Evolutionary conservation across 2,329 filamentous ascomycete genomes (phyloP).

Genomic region (Reticulascus tulasneorum): DNA sequence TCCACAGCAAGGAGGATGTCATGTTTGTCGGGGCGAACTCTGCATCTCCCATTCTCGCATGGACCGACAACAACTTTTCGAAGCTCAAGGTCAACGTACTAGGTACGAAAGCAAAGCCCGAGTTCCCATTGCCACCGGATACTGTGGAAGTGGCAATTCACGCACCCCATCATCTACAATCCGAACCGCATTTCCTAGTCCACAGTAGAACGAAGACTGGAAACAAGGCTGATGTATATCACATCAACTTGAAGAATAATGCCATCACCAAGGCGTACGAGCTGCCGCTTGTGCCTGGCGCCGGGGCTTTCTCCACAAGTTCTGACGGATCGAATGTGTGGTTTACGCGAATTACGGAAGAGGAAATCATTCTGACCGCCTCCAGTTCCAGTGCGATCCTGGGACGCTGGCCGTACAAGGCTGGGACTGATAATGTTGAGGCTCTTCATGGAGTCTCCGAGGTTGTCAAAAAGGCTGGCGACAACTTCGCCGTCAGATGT

Average conservation of each 20-base stretch:
- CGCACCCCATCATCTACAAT: conserved; percentile 67
- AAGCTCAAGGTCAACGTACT: conserved; percentile 70
- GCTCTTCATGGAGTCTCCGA: conserved; percentile 73
- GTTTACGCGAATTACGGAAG: conserved; percentile 76
- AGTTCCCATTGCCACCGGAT: conserved; percentile 45
- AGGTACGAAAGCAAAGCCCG: conserved; percentile 53
- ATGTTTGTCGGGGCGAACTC: conserved; percentile 74
- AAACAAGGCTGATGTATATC: conserved; percentile 82
- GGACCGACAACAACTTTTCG: conserved; percentile 61
- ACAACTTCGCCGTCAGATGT: conserved; percentile 72
- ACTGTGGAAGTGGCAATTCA: conserved; percentile 61
- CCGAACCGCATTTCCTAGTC: conserved; percentile 78
- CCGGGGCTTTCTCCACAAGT: conserved; percentile 74
- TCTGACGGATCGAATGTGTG: conserved; percentile 78
- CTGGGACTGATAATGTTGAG: conserved; percentile 33
- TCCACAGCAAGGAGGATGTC: conserved; percentile 60
- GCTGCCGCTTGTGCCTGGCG: conserved; percentile 65
- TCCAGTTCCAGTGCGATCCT: conserved; percentile 74
- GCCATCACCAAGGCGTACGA: conserved; percentile 74
- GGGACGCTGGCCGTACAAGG: conserved; percentile 65
- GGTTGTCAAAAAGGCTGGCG: conserved; percentile 66
- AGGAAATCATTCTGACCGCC: conserved; percentile 70
- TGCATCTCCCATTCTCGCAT: conserved; percentile 69
- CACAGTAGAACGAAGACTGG: conserved; percentile 67
- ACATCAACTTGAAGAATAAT: conserved; percentile 68